Percentiles rank a stretch among this genome's conserved stretches.
Evolutionary conservation across 2,329 filamentous ascomycete genomes (phyloP).

Genomic region (Phyllosticta citriasiana): DNA sequence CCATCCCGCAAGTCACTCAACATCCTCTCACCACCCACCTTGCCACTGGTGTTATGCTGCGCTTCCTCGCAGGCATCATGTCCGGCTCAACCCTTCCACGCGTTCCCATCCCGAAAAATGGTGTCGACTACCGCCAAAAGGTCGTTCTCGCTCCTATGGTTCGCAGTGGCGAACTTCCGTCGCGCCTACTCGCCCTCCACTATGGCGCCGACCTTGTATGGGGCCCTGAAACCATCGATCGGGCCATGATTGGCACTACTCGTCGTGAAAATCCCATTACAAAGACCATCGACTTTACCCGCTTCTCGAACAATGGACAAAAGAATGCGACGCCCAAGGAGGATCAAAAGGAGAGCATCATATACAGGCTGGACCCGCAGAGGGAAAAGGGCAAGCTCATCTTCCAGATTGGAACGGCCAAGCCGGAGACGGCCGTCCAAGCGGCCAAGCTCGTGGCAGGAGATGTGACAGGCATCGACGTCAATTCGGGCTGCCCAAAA

Average conservation of each 20-base stretch:
- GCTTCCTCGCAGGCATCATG: constrained; percentile 9
- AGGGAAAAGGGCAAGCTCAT: constrained; percentile 67
- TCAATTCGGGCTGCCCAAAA: constrained; percentile 97
- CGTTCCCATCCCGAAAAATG: constrained; percentile 76
- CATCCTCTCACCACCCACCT: background rate
- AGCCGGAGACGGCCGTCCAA: constrained; percentile 70
- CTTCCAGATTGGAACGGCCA: constrained; percentile 85
- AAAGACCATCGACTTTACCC: constrained; percentile 75
- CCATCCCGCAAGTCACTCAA: background rate
- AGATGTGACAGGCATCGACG: constrained; percentile 88
- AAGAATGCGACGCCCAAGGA: constrained; percentile 44
- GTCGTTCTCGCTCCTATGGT: constrained; percentile 97
- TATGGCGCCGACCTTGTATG: constrained; percentile 97
- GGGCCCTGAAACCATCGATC: constrained; percentile 95
- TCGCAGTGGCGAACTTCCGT: constrained; percentile 89
- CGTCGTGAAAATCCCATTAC: constrained; percentile 67
- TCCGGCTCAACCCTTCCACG: constrained; percentile 32
- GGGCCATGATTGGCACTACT: constrained; percentile 78
- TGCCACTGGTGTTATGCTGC: constrained; percentile 2
- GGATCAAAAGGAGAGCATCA: constrained; percentile 48
- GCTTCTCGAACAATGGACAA: constrained; percentile 60
- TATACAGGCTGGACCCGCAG: constrained; percentile 74
- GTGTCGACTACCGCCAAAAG: constrained; percentile 89
- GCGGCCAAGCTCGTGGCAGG: constrained; percentile 74
- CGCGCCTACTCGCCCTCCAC: constrained; percentile 75